phyloP scores from a whole-genome alignment of 2,329 filamentous ascomycete species.

The Claviceps lovelessii region DNA sequence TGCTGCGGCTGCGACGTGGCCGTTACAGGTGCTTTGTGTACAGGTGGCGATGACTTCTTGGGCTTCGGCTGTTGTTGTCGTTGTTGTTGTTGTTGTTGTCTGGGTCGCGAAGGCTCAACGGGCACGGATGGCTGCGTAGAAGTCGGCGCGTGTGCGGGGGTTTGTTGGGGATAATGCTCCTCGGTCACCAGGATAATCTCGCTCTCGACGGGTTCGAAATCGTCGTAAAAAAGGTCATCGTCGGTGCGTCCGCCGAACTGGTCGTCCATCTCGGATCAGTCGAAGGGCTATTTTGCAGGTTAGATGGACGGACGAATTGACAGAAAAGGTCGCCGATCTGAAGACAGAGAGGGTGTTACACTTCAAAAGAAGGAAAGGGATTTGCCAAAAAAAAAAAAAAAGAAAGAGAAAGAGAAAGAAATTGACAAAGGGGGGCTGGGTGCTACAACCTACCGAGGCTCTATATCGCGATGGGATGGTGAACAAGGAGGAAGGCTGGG shows the following conservation, averaged over 20 bases:
- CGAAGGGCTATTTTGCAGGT: background rate
- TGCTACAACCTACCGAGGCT: background rate
- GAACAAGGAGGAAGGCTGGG: background rate
- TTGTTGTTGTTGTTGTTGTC: background rate
- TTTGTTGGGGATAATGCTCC: constrained; percentile 4
- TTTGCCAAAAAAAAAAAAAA: background rate
- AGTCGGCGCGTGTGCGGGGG: constrained; percentile 8
- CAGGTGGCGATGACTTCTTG: constrained; percentile 2
- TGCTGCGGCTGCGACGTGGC: constrained; percentile 1
- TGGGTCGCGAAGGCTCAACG: constrained; percentile 6
- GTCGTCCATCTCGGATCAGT: constrained; percentile 34
- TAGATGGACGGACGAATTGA: background rate
- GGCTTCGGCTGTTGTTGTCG: background rate
- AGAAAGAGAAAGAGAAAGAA: background rate
- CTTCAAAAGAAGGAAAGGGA: too few species aligned
- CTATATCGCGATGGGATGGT: background rate
- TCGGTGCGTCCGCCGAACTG: constrained; percentile 47
- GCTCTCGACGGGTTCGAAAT: constrained; percentile 41
- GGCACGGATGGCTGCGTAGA: constrained; percentile 1
- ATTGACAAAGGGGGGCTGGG: background rate
- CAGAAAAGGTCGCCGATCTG: background rate
- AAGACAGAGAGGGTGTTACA: background rate
- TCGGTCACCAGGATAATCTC: constrained; percentile 16
- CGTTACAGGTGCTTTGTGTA: constrained; percentile 3
- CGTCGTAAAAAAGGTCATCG: constrained; percentile 48